Evolutionary conservation across 2,329 filamentous ascomycete genomes (phyloP).

Genomic region (Ceratocystis ficicola): DNA sequence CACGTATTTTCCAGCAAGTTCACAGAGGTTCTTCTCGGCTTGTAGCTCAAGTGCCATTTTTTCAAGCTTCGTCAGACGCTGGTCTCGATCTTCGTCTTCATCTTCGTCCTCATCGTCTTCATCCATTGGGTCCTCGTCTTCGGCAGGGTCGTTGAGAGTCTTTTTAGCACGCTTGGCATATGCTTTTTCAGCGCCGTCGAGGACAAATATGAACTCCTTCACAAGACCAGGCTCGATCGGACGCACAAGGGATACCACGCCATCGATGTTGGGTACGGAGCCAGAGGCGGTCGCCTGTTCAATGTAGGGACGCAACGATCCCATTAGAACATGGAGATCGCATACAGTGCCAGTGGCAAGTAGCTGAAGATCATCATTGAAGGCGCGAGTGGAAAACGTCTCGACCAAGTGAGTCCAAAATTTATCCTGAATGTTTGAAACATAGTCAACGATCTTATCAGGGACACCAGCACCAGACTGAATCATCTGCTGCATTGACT

Average conservation of each 20-base stretch:
- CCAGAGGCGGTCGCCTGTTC: slow-evolving; percentile 33
- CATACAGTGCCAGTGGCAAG: slow-evolving; percentile 64
- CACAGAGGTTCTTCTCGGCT: slow-evolving; percentile 75
- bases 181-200: slow-evolving; percentile 61
- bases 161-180: slow-evolving; percentile 60
- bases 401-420: slow-evolving; percentile 54
- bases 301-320: slow-evolving; percentile 50
- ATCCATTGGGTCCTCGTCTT: slow-evolving; percentile 62
- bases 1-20: slow-evolving; percentile 73
- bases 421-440: slow-evolving; percentile 43
- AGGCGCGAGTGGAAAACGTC: slow-evolving; percentile 53
- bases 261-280: slow-evolving; percentile 23
- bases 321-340: slow-evolving; percentile 71
- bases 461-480: slow-evolving; percentile 44
- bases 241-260: slow-evolving; percentile 50
- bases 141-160: slow-evolving; percentile 49
- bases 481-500: slow-evolving; percentile 44
- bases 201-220: slow-evolving; percentile 62
- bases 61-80: slow-evolving; percentile 37
- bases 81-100: slow-evolving; percentile 42
- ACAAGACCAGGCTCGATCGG: slow-evolving; percentile 52
- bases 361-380: slow-evolving; percentile 66
- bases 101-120: slow-evolving; percentile 46
- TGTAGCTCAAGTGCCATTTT: slow-evolving; percentile 55
- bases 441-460: slow-evolving; percentile 46